Evolutionary conservation across 192 early-diverging fungal species (phyloP), one percentile per base, ranked within the genome.

Genomic region (Pecoramyces ruminantium): DNA sequence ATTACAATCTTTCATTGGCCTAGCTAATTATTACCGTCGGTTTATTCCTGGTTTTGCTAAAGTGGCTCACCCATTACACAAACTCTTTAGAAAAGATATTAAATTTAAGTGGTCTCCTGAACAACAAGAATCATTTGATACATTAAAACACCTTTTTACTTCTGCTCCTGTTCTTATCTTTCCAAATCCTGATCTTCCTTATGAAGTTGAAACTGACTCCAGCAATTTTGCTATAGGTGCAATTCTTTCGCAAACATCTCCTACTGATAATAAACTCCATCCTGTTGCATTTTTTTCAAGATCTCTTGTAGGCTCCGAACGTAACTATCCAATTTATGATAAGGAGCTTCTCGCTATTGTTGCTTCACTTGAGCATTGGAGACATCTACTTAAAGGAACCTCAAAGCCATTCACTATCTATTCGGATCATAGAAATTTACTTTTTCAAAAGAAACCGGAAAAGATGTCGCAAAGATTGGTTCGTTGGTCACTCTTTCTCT

Each of bases 301-400:
- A 34, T 34, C 30, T 34, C 30, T 34, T 34, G 4, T 40, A 4
- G 16, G 18, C 0, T 79, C 86, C 18, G 79, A 87, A 79, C 30
- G 81, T 5, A 86, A 86, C 79, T 87, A 87, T 77, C 29, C 51
- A 0, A 87, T 85, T n/a, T 80, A 83, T 79, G 85, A 77, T 38
- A 83, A 38, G n/a, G 89, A 90, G 51, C 81, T 87, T 0, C 79
- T 87, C 2, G 88, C 86, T n/a, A 84, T 89, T 28, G 42, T 86
- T 21, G 80, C 84, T 77, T 28, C 84, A 6, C 82, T 89, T 42
- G 80, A 78, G 29, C 27, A 84, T 13, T 89, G 86, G 85, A 29
- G 83, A 1, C 81, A 82, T 16, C 84, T 85, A 27, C 79, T 90
- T 29, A 83, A 81, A 77, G 83, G 84, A 9, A 6, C 81, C 29